Percentiles rank a stretch among this genome's conserved stretches.
phyloP scores from a whole-genome alignment of 2,329 filamentous ascomycete species.

The Chaetomium globosum region DNA sequence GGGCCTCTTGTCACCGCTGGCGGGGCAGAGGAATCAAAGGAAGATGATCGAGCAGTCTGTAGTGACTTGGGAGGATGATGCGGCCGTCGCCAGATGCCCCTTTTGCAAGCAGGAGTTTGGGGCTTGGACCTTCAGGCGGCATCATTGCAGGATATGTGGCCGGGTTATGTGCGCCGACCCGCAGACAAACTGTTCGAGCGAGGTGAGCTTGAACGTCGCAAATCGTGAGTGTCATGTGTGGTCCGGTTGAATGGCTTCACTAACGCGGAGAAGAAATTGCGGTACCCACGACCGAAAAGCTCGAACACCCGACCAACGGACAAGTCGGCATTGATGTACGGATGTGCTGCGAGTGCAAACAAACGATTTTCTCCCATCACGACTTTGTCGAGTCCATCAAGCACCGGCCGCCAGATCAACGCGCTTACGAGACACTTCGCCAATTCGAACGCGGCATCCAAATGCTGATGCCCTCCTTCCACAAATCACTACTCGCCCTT shows the following conservation, averaged over 20 bases:
- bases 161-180: conserved; percentile 89
- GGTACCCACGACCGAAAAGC: conserved; percentile 43
- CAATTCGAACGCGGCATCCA: conserved; percentile 89
- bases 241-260: not conserved
- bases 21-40: conserved; percentile 72
- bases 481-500: conserved; percentile 71
- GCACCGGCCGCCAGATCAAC: conserved; percentile 71
- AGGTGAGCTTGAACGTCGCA: conserved; percentile 78
- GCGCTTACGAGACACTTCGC: conserved; percentile 77
- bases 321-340: conserved; percentile 77
- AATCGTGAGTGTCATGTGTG: conserved; percentile 43
- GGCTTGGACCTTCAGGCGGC: conserved; percentile 86
- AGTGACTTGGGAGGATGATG: conserved; percentile 93
- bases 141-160: conserved; percentile 93
- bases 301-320: conserved; percentile 37
- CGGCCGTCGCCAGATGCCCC: conserved; percentile 76
- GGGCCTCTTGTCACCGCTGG: conserved; percentile 62
- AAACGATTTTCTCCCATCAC: conserved; percentile 63
- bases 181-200: conserved; percentile 79
- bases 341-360: conserved; percentile 87
- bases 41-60: conserved; percentile 87
- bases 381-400: conserved; percentile 75
- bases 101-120: conserved; percentile 97
- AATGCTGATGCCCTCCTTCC: conserved; percentile 79
- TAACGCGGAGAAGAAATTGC: conserved; percentile 31